Evolutionary conservation across 2,329 filamentous ascomycete genomes (phyloP).

Genomic region (Diaporthe vexans): DNA sequence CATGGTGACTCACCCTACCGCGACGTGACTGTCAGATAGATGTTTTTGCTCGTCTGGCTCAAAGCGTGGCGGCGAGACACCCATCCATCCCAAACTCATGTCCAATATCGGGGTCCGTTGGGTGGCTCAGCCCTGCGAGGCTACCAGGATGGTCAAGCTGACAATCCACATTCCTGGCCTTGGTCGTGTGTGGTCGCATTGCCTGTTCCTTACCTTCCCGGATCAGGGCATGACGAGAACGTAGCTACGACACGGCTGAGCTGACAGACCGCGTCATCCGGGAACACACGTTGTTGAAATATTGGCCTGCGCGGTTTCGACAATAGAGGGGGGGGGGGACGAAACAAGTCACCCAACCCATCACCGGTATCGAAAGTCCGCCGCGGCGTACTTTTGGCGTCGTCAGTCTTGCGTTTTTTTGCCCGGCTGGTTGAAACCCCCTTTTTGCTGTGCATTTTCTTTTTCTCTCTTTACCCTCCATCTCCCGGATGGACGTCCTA

Average conservation of each 20-base stretch:
- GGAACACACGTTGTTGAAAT: background rate
- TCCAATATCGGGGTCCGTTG: conserved; percentile 15
- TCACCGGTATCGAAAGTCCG: background rate
- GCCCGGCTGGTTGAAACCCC: conserved; percentile 16
- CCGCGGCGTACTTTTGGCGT: background rate
- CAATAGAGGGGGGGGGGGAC: too few species aligned
- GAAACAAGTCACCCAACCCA: conserved; percentile 35
- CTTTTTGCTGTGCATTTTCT: background rate
- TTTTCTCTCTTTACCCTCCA: background rate
- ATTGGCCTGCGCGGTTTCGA: background rate
- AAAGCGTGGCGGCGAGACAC: conserved; percentile 25
- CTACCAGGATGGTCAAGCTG: conserved; percentile 18
- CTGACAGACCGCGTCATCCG: conserved; percentile 25
- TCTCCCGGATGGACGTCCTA: background rate
- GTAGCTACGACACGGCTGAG: conserved; percentile 34
- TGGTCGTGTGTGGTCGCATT: conserved; percentile 18
- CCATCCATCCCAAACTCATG: conserved; percentile 3
- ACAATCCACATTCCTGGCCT: conserved; percentile 11
- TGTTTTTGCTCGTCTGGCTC: background rate
- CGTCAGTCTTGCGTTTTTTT: background rate
- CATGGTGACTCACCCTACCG: conserved; percentile 8
- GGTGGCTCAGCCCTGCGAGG: conserved; percentile 40
- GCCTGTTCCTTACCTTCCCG: conserved; percentile 2
- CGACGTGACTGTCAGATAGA: conserved; percentile 3
- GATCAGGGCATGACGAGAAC: conserved; percentile 22